phyloP scores from a whole-genome alignment of 2,329 filamentous ascomycete species.

The Pyrenochaeta sp. region DNA sequence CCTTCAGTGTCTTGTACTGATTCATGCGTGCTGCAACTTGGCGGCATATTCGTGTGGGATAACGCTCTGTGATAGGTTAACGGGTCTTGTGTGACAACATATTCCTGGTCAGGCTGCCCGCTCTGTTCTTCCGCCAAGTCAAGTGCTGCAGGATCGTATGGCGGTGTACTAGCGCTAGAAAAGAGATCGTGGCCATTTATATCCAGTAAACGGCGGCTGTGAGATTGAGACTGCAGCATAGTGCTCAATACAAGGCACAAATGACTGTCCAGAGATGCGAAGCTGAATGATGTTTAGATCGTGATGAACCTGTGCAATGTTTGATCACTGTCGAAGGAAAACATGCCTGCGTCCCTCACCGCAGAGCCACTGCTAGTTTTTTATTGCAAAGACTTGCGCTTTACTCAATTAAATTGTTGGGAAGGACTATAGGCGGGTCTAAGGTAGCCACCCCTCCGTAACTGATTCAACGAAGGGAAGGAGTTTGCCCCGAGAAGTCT shows the following conservation, averaged over 20 bases:
- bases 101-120: constrained; percentile 8
- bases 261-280: constrained; percentile 18
- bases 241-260: constrained; percentile 13
- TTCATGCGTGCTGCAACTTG: constrained; percentile 5
- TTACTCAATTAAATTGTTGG: too few species aligned
- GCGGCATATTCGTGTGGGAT: constrained; percentile 11
- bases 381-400: too few species aligned
- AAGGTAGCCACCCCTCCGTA: too few species aligned
- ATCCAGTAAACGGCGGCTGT: constrained; percentile 14
- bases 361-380: not conserved
- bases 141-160: constrained; percentile 17
- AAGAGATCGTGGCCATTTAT: constrained; percentile 16
- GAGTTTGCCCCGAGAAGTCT: too few species aligned
- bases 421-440: too few species aligned
- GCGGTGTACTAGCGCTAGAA: constrained; percentile 13
- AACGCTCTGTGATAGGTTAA: constrained; percentile 33
- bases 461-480: too few species aligned
- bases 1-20: constrained; percentile 17
- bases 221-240: constrained; percentile 3
- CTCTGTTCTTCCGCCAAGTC: constrained; percentile 10
- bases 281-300: constrained; percentile 19
- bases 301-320: not conserved
- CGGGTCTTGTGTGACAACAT: constrained; percentile 21
- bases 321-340: not conserved
- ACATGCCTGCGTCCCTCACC: not conserved